Evolutionary conservation across 106 monocot genomes (phyloP).

Genomic region (Acanthochlamys bracteata): DNA sequence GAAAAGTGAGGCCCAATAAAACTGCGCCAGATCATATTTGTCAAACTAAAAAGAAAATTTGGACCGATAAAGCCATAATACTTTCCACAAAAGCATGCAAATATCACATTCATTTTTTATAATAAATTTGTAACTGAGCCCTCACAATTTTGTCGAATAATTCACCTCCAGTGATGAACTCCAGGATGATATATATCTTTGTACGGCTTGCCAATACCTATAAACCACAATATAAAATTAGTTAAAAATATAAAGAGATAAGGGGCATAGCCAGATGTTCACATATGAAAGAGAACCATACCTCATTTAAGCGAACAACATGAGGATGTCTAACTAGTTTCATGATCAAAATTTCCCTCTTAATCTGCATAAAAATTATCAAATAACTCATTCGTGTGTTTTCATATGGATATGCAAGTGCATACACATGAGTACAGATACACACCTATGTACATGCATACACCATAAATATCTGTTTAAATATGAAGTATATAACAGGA

Average conservation of each 20-base stretch:
- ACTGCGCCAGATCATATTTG: too few species aligned
- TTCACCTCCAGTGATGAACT: conserved; percentile 92
- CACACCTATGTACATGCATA: too few species aligned
- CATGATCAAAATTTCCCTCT: conserved; percentile 79
- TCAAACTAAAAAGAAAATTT: too few species aligned
- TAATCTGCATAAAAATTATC: conserved; percentile 36
- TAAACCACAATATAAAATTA: conserved; percentile 11
- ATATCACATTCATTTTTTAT: too few species aligned
- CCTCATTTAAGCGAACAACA: conserved; percentile 71
- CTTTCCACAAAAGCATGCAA: too few species aligned
- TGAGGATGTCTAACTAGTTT: conserved; percentile 74
- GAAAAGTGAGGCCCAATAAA: too few species aligned
- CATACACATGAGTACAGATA: too few species aligned
- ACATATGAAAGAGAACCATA: background rate
- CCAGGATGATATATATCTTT: conserved; percentile 93
- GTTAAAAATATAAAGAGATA: background rate
- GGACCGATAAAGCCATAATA: too few species aligned
- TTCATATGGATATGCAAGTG: too few species aligned
- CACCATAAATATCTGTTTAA: too few species aligned
- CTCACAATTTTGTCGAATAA: conserved; percentile 97
- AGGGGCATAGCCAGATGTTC: background rate
- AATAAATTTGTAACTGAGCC: background rate
- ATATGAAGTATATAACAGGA: too few species aligned
- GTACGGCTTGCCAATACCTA: conserved; percentile 88
- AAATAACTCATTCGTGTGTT: conserved; percentile 2